phyloP scores from a whole-genome alignment of 257 asterid species.

The Jacaranda mimosifolia region DNA sequence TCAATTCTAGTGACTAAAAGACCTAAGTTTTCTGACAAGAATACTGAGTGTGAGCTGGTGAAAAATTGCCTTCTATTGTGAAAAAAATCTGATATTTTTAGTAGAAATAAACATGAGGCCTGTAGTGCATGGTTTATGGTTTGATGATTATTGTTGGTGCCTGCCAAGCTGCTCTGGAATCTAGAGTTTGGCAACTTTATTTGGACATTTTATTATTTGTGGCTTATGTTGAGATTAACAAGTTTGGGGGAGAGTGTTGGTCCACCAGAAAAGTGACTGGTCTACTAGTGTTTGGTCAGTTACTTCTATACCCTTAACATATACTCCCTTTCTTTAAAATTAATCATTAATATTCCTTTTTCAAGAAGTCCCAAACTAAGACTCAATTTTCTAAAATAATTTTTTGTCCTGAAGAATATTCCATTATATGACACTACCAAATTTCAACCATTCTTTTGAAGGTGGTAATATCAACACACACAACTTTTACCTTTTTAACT shows the following conservation, averaged over 20 bases:
- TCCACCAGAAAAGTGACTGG: not conserved
- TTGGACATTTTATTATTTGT: conserved; percentile 5
- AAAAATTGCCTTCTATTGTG: not conserved
- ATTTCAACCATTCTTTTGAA: not conserved
- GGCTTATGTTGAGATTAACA: not conserved
- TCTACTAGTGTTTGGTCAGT: not conserved
- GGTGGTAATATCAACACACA: not conserved
- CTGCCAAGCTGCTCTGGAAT: not conserved
- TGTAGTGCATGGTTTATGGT: not conserved
- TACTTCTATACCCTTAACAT: not conserved
- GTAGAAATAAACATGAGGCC: too few species aligned
- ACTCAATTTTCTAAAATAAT: not conserved
- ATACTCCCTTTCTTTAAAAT: not conserved
- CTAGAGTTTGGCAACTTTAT: conserved; percentile 3
- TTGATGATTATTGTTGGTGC: conserved; percentile 5
- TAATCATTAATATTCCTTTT: not conserved
- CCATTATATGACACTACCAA: not conserved
- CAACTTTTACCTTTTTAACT: not conserved
- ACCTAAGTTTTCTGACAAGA: conserved; percentile 16
- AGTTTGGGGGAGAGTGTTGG: not conserved
- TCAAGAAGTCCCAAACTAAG: not conserved
- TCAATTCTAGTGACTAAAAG: not conserved
- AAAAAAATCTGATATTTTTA: not conserved
- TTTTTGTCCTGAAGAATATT: not conserved
- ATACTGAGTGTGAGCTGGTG: not conserved